Evolutionary conservation across 75 land plant species (phyloP).

Genomic region (Ceratopteris richardii): DNA sequence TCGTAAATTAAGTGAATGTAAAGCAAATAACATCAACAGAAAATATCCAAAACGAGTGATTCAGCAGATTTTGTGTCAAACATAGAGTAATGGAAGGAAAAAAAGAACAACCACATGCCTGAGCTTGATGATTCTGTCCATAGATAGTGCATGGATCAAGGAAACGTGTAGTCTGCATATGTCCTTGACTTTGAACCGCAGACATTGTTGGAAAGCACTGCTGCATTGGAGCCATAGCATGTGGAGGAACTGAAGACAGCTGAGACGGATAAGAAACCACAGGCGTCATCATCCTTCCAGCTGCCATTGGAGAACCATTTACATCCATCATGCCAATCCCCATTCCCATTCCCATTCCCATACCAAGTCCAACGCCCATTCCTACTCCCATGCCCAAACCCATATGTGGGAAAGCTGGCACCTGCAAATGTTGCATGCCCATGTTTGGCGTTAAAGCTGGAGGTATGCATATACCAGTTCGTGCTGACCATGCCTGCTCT

Average conservation of each 20-base stretch:
- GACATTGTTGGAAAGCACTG: background rate
- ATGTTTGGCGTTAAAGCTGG: background rate
- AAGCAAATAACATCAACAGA: background rate
- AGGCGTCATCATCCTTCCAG: conserved; percentile 2
- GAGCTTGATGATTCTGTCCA: background rate
- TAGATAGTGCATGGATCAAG: conserved; percentile 3
- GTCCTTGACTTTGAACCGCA: background rate
- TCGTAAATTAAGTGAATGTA: too few relatives aligned
- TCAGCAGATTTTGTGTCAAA: background rate
- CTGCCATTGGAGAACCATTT: background rate
- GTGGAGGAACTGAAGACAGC: background rate
- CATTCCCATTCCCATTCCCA: conserved; percentile 4
- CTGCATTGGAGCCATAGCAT: background rate
- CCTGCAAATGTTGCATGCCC: conserved; percentile 1
- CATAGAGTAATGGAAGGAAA: background rate
- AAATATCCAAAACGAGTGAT: background rate
- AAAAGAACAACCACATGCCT: background rate
- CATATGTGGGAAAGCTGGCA: conserved; percentile 2
- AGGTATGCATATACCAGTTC: conserved; percentile 5
- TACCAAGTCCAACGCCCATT: conserved; percentile 3
- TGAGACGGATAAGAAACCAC: background rate
- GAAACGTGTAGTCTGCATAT: background rate
- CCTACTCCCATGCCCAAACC: conserved; percentile 3
- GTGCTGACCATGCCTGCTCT: background rate
- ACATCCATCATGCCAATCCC: conserved; percentile 1